phyloP scores from a whole-genome alignment of 2,329 filamentous ascomycete genomes.

The Colletotrichum eleusines region DNA sequence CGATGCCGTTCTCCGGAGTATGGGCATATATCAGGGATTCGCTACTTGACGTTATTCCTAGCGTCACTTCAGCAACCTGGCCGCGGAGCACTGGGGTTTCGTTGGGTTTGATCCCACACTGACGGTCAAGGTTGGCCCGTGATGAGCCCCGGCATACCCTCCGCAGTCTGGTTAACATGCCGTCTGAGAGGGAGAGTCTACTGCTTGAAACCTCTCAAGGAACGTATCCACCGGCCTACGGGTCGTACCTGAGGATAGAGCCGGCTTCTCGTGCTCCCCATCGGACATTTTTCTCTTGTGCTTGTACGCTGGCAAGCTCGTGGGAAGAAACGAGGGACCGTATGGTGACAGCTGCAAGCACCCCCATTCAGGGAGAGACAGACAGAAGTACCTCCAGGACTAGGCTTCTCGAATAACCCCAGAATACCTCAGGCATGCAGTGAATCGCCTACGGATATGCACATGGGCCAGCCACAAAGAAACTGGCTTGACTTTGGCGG shows the following conservation, averaged over 20 bases:
- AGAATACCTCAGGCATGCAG: slow-evolving; percentile 49
- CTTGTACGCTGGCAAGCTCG: slow-evolving; percentile 55
- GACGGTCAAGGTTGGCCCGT: background rate
- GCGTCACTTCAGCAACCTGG: slow-evolving; percentile 19
- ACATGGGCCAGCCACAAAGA: slow-evolving; percentile 50
- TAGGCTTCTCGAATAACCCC: slow-evolving; percentile 56
- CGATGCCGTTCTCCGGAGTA: slow-evolving; percentile 24
- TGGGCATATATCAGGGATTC: slow-evolving; percentile 7
- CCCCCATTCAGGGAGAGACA: slow-evolving; percentile 49
- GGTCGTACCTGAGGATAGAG: slow-evolving; percentile 13
- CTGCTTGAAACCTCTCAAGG: slow-evolving; percentile 8
- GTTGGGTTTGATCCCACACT: slow-evolving; percentile 26
- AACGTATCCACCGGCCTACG: slow-evolving; percentile 1
- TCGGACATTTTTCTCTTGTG: slow-evolving; percentile 46
- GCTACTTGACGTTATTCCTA: slow-evolving; percentile 18
- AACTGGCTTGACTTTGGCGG: slow-evolving; percentile 42
- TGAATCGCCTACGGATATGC: slow-evolving; percentile 48
- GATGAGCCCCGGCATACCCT: slow-evolving; percentile 3
- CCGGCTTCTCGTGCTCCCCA: slow-evolving; percentile 34
- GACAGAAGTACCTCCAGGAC: slow-evolving; percentile 44
- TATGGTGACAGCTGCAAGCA: slow-evolving; percentile 57
- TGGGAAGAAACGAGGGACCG: slow-evolving; percentile 52
- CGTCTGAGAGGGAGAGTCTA: background rate
- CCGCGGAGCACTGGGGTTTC: background rate
- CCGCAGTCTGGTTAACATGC: background rate